Conservation (phyloP, 1,139 yeast genomes). For the Pichia sp. region DNA sequence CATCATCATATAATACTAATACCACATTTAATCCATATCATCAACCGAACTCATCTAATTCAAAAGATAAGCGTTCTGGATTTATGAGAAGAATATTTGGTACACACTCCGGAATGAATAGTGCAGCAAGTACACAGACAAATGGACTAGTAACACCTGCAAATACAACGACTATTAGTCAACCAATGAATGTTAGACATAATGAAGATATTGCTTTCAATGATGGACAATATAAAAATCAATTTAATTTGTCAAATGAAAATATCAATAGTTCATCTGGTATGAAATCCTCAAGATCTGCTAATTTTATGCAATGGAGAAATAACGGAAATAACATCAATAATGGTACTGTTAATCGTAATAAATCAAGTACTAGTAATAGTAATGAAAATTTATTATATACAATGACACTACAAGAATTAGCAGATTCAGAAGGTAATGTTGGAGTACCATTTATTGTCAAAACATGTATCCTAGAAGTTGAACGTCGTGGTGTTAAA, state of each 20-base stretch:
- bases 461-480: conserved; percentile 67
- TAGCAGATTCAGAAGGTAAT: conserved; percentile 56
- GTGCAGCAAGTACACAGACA: conserved; percentile 1
- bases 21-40: conserved; percentile 6
- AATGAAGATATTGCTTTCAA: conserved; percentile 20
- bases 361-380: background rate
- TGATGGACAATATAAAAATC: background rate
- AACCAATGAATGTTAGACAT: conserved; percentile 28
- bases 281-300: conserved; percentile 36
- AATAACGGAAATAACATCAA: conserved; percentile 11
- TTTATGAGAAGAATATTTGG: conserved; percentile 30
- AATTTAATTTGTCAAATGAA: background rate
- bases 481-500: conserved; percentile 66
- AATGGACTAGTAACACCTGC: conserved; percentile 5
- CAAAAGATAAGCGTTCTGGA: conserved; percentile 20
- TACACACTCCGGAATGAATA: conserved; percentile 10
- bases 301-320: conserved; percentile 38
- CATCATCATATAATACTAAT: too few relatives aligned
- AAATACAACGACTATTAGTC: conserved; percentile 21
- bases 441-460: conserved; percentile 61
- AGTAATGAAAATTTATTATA: conserved; percentile 28
- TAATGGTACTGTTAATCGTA: conserved; percentile 2
- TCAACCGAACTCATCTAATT: conserved; percentile 3
- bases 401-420: conserved; percentile 47
- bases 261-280: conserved; percentile 2